Evolutionary conservation across 2,329 filamentous ascomycete species (phyloP), one percentile per base, ranked within the genome.

Genomic region (Salinomyces thailandicus): DNA sequence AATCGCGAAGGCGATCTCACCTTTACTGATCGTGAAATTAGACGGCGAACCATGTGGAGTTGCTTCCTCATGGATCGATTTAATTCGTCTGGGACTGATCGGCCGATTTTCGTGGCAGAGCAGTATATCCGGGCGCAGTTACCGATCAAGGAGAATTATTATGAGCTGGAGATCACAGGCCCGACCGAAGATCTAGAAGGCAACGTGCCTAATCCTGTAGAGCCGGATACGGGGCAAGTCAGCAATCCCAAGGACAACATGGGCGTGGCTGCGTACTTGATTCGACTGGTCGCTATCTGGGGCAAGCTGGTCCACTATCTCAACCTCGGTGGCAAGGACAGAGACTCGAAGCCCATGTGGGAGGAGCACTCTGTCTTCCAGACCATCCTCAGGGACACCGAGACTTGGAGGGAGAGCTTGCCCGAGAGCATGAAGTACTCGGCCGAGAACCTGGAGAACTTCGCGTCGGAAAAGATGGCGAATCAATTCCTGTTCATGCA

Each of bases 1-100:
- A 46, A 41, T 16, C 41, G 41, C n/a, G 50, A 49, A 31, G 44
- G 42, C 12, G 52, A 54, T n/a, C 53, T 58, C 29, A 94, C 85
- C 55, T 91, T 91, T 49, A 85, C 87, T 12, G 91, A 96, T 58
- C 80, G 85, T 18, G 91, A 98, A 58, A 95, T 96, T 36, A 75
- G 91, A 42, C 71, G 91, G 48, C 75, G 91, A 38, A 91, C 86
- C 2, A 96, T 98, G 89, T 98, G 91, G 91, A 84, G 87, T 9
- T 96, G 89, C 56, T 94, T 94, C 53, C 62, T 95, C 38, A 95
- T 96, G 87, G 91, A 98, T 57, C 78, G 89, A 0, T 95, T 95
- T 67, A 95, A 93, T 61, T 95, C 89, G 0, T 95, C 87, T 1
- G 89, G 91, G 2, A 93, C 85, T 2, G 87, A 95, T 52, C 74